These are phyloP conservation scores for Neurospora crassa DNA, from an alignment of 2,329 filamentous ascomycete species.

Conservation along the genomic window DNA sequence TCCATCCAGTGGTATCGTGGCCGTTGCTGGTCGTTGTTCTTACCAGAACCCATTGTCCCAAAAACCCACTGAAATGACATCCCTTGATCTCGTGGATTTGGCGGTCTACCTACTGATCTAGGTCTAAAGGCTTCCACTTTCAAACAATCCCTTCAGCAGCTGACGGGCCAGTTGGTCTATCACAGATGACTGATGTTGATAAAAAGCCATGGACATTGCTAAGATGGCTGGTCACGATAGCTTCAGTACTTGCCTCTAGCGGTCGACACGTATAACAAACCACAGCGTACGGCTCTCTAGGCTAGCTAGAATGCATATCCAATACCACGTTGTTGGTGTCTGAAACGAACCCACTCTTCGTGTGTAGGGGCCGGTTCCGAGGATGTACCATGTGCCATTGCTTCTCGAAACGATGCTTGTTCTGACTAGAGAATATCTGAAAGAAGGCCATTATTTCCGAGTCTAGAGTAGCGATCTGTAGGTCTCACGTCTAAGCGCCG, in stretches of 20 bases:
- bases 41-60: background rate
- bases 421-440: too few species aligned
- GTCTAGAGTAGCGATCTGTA: too few species aligned
- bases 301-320: background rate
- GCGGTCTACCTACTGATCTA: background rate
- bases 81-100: background rate
- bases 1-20: background rate
- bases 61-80: background rate
- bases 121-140: background rate
- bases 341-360: background rate
- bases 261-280: background rate
- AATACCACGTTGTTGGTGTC: background rate
- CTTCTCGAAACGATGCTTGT: background rate
- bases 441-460: too few species aligned
- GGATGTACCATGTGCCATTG: background rate
- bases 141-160: background rate
- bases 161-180: background rate
- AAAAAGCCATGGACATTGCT: background rate
- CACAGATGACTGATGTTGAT: background rate
- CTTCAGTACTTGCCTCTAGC: background rate
- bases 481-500: background rate
- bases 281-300: background rate
- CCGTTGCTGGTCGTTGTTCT: background rate
- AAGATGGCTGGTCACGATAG: background rate
- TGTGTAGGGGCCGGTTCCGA: background rate